A percentile compares a stretch with the other conserved stretches of the same genome.
Conservation (phyloP, 495 filamentous ascomycete species). For the Xylaria longipes region DNA sequence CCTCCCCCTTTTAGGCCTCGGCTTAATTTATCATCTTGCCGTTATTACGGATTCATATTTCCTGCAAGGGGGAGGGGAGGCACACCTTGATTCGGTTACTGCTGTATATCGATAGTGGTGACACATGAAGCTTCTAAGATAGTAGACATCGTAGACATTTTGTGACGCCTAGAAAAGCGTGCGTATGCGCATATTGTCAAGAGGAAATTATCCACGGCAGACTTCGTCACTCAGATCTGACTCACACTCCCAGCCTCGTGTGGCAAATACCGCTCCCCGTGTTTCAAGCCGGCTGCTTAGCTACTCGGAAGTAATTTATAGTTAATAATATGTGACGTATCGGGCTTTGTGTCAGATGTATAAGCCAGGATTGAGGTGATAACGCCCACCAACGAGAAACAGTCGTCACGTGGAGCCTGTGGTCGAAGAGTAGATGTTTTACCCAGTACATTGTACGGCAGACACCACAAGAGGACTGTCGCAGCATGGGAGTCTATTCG, state of each 20-base stretch:
- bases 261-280: background rate
- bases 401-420: background rate
- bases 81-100: background rate
- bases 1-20: background rate
- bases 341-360: background rate
- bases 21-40: background rate
- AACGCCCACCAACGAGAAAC: background rate
- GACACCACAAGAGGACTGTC: background rate
- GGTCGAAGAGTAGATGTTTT: background rate
- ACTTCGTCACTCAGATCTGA: background rate
- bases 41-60: background rate
- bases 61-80: background rate
- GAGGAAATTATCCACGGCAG: background rate
- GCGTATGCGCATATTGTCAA: background rate
- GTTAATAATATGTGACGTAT: background rate
- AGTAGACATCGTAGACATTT: background rate
- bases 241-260: background rate
- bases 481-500: background rate
- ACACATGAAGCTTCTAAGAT: background rate
- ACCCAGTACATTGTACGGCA: background rate
- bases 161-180: background rate
- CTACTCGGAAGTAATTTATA: conserved; percentile 1
- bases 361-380: background rate
- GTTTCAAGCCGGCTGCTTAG: no score
- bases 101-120: no score